A percentile compares a stretch with the other conserved stretches of the same genome.
Conservation (phyloP, 1,284 basidiomycete species). For the Boletus semigastroideus region DNA sequence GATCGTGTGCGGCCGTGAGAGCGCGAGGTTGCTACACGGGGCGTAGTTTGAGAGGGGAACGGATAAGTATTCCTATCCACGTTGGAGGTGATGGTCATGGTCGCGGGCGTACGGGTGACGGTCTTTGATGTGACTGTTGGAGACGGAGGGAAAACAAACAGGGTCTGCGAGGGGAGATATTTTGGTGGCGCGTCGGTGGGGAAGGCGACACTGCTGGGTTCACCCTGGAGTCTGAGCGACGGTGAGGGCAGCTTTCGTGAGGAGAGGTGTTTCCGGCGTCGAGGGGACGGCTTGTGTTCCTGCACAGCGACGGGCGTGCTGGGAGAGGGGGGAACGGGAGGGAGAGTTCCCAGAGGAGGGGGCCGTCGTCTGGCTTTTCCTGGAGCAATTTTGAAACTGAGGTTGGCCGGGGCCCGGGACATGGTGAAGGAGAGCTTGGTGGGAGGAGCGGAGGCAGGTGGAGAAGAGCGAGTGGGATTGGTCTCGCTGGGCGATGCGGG, state of each 20-base stretch:
- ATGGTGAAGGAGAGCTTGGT: conserved; percentile 50
- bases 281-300: conserved; percentile 20
- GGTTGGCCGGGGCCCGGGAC: conserved; percentile 46
- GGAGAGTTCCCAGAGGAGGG: conserved; percentile 55
- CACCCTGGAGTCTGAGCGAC: conserved; percentile 46
- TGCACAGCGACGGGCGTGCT: conserved; percentile 47
- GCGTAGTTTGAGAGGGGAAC: conserved; percentile 64
- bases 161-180: conserved; percentile 58
- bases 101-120: conserved; percentile 58
- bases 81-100: conserved; percentile 69
- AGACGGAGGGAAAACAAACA: conserved; percentile 82
- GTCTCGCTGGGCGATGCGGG: conserved; percentile 32
- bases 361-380: conserved; percentile 59
- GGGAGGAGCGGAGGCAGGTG: conserved; percentile 37
- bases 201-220: conserved; percentile 29
- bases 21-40: conserved; percentile 68
- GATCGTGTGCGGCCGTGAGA: conserved; percentile 65
- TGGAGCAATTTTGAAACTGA: conserved; percentile 47
- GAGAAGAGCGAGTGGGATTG: conserved; percentile 12
- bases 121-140: conserved; percentile 52
- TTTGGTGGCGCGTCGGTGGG: conserved; percentile 21
- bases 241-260: conserved; percentile 54
- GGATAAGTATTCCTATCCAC: conserved; percentile 46
- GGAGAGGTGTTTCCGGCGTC: conserved; percentile 37
- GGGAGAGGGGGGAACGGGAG: conserved; percentile 72